Base-by-base conservation (phyloP, 1,139 yeast genomes). In the Pichia sp. region DNA sequence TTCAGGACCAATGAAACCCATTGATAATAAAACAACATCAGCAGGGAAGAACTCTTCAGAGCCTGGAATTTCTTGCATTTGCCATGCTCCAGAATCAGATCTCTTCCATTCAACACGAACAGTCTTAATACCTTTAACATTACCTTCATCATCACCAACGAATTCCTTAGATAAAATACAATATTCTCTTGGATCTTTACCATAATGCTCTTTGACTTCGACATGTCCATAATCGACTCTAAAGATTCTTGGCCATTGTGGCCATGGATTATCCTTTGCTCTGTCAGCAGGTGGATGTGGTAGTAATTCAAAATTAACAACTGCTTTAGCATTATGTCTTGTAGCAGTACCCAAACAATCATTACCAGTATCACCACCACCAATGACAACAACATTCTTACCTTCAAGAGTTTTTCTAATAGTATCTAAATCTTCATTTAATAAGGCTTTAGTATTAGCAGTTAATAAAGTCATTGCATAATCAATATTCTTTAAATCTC, bases 301-400 rank as follows among this genome's bases (percentile, higher is more conserved):
- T 59, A 92, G 74, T 63, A 92, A 74, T 70, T 92, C 98, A 65
- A 92, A 92, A 75, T 92, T 92, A 55, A 85, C 78, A 45, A 92
- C 96, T n/a, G 95, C 84, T 64, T 85, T 82, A 53, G 97, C 97
- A 35, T 96, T 97, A 63, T 92, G 97, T 70, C 98, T 84, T 37
- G 95, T 92, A 29, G 97, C 80, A 34, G 98, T 92, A 69, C 97
- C 98, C 62, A 92, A 78, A 77, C 97, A 92, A 73, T 92, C 98
- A 63, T 92, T 92, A 78, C 98, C 98, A 37, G 98, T 92, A 67
- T 92, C 98, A 78, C 98, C 98, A 72, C 98, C 98, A 61, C 98
- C 98, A 71, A 92, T 90, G 48, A 92, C 97, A 61, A 92, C 81
- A 48, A 92, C 97, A 55, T 86, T 74, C 73, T 90, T 92, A 56